These are phyloP conservation scores for Yamadazyma phyllophila DNA, from an alignment of 805 yeast genomes.

Conservation along the genomic window DNA sequence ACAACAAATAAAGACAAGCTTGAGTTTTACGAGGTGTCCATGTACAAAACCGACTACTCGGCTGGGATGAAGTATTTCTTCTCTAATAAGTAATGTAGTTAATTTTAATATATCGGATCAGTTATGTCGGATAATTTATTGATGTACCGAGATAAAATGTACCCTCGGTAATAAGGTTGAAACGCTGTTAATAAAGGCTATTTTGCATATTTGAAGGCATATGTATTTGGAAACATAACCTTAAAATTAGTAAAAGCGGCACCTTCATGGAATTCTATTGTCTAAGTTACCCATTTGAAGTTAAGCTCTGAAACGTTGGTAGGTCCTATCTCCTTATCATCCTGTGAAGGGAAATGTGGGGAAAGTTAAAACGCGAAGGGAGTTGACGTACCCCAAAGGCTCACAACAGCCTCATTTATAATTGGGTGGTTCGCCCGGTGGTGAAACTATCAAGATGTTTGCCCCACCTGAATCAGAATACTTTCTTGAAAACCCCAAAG, in stretches of 20 bases:
- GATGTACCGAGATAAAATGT: too few relatives aligned
- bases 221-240: too few relatives aligned
- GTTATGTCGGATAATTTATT: too few relatives aligned
- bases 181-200: too few relatives aligned
- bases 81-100: conserved; percentile 1
- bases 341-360: not conserved
- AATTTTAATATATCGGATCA: not conserved
- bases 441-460: conserved; percentile 6
- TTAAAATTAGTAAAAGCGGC: too few relatives aligned
- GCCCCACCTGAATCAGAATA: conserved; percentile 13
- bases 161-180: too few relatives aligned
- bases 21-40: conserved; percentile 24
- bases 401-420: not conserved
- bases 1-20: conserved; percentile 15
- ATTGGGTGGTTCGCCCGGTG: not conserved
- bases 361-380: not conserved
- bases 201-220: too few relatives aligned
- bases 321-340: too few relatives aligned
- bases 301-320: too few relatives aligned
- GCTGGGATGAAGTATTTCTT: conserved; percentile 19
- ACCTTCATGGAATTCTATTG: too few relatives aligned
- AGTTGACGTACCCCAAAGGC: not conserved
- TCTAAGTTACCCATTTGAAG: too few relatives aligned
- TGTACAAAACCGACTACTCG: conserved; percentile 28
- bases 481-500: conserved; percentile 11